These are phyloP conservation scores for Brassica rapa DNA, from an alignment of 345 rosid genomes.

Conservation along the genomic window DNA sequence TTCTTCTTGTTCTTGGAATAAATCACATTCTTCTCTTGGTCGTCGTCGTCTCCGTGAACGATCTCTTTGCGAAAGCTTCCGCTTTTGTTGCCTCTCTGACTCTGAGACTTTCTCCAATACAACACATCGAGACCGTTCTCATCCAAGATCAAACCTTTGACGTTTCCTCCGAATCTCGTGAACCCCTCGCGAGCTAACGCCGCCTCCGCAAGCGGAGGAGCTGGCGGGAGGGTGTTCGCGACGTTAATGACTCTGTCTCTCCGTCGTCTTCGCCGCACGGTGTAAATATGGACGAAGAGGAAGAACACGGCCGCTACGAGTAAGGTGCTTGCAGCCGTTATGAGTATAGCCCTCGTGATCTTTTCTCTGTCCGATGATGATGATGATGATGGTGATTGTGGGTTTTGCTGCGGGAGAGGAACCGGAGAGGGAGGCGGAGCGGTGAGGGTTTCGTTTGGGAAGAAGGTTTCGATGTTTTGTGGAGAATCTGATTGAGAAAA, in stretches of 20 bases:
- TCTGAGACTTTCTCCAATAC: constrained; percentile 50
- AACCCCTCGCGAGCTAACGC: constrained; percentile 41
- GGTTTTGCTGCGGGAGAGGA: constrained; percentile 3
- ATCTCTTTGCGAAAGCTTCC: constrained; percentile 30
- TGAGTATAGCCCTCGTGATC: constrained; percentile 63
- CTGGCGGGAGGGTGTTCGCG: constrained; percentile 13
- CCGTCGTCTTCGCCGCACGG: constrained; percentile 39
- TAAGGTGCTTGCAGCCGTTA: constrained; percentile 64
- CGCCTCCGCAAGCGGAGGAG: constrained; percentile 20
- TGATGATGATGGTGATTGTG: constrained; percentile 15
- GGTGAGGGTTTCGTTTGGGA: constrained; percentile 42
- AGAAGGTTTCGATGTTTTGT: constrained; percentile 66
- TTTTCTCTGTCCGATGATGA: constrained; percentile 19
- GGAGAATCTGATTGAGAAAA: constrained; percentile 48
- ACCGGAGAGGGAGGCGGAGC: constrained; percentile 35
- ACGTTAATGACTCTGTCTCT: constrained; percentile 30
- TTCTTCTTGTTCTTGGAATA: constrained; percentile 32
- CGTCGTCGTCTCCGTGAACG: constrained; percentile 1
- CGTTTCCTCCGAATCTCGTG: constrained; percentile 39
- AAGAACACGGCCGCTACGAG: constrained; percentile 58
- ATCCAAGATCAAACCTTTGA: constrained; percentile 50
- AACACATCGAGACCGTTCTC: constrained; percentile 58
- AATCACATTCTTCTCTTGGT: constrained; percentile 28
- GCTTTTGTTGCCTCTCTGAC: constrained; percentile 21
- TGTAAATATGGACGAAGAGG: constrained; percentile 45